These are phyloP conservation scores for Mucuna pruriens DNA, from an alignment of 306 rosid genomes.

Conservation along the genomic window DNA sequence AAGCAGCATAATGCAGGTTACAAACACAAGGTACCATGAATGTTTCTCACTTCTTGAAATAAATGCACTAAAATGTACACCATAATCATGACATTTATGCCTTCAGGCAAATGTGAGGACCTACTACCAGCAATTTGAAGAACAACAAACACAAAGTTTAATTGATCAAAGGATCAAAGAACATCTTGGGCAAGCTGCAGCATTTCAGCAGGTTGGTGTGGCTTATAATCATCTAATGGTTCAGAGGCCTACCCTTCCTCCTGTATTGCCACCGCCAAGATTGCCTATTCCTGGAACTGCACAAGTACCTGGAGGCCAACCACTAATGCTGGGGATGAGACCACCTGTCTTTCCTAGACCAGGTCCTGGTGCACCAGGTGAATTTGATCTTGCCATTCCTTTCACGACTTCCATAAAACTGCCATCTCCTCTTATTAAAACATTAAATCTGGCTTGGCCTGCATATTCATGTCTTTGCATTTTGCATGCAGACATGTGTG, in stretches of 20 bases:
- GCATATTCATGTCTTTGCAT: slow-evolving; percentile 5
- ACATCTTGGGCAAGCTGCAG: slow-evolving; percentile 94
- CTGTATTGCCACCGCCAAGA: slow-evolving; percentile 74
- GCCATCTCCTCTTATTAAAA: slow-evolving; percentile 18
- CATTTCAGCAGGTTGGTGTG: slow-evolving; percentile 88
- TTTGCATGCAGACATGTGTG: background rate
- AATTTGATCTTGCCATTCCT: slow-evolving; percentile 6
- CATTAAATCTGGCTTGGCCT: background rate
- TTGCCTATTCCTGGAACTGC: slow-evolving; percentile 65
- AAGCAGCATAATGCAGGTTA: slow-evolving; percentile 99
- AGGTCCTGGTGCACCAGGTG: slow-evolving; percentile 75
- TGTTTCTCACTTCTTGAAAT: background rate
- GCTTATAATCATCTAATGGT: slow-evolving; percentile 79
- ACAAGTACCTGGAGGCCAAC: slow-evolving; percentile 58
- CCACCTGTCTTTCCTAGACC: slow-evolving; percentile 94
- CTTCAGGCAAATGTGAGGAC: slow-evolving; percentile 82
- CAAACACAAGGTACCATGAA: slow-evolving; percentile 79
- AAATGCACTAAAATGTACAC: background rate
- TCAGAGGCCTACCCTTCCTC: slow-evolving; percentile 80
- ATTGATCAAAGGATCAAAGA: slow-evolving; percentile 97
- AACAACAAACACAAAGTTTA: slow-evolving; percentile 93
- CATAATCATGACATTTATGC: background rate
- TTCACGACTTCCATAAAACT: background rate
- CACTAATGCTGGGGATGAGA: slow-evolving; percentile 75
- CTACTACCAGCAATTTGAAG: slow-evolving; percentile 96